A percentile compares a stretch with the other conserved stretches of the same genome.
phyloP scores from a whole-genome alignment of 2,329 filamentous ascomycete species.

The Didymella segeticola region DNA sequence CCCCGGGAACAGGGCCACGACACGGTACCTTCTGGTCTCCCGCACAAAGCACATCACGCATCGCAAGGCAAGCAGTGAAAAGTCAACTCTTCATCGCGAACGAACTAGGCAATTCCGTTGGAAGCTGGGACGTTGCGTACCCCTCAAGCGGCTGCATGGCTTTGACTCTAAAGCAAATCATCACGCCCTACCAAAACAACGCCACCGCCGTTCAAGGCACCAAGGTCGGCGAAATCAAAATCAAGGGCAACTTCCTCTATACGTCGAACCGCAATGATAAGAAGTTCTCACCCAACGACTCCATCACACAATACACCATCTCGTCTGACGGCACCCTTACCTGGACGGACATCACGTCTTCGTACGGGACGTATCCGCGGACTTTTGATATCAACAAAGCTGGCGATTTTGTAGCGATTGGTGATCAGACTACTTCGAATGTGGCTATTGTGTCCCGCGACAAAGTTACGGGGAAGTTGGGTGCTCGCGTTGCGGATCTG shows the following conservation, averaged over 20 bases:
- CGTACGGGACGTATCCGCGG: constrained; percentile 44
- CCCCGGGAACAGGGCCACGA: constrained; percentile 61
- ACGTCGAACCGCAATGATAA: constrained; percentile 47
- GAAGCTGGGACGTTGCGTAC: constrained; percentile 43
- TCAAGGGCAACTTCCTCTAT: constrained; percentile 45
- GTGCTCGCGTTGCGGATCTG: constrained; percentile 32
- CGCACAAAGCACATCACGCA: not conserved
- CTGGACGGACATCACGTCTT: constrained; percentile 39
- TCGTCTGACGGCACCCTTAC: constrained; percentile 34
- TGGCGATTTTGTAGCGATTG: constrained; percentile 40
- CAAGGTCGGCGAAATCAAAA: constrained; percentile 44
- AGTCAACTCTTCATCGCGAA: constrained; percentile 40
- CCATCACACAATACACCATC: constrained; percentile 45
- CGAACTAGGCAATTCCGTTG: constrained; percentile 46
- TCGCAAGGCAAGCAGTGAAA: constrained; percentile 21
- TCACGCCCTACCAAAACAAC: constrained; percentile 44
- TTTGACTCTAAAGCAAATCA: constrained; percentile 38
- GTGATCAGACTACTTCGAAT: constrained; percentile 42
- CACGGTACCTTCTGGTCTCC: constrained; percentile 61
- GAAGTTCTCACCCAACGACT: constrained; percentile 43
- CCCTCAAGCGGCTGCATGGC: constrained; percentile 40
- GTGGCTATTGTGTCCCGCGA: constrained; percentile 43
- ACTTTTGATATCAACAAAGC: constrained; percentile 46
- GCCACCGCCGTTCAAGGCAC: constrained; percentile 34
- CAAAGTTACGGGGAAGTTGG: constrained; percentile 35